Percentiles rank a stretch among this genome's conserved stretches.
Conservation (phyloP, 805 yeast species). For the Hyphopichia homilentoma region DNA sequence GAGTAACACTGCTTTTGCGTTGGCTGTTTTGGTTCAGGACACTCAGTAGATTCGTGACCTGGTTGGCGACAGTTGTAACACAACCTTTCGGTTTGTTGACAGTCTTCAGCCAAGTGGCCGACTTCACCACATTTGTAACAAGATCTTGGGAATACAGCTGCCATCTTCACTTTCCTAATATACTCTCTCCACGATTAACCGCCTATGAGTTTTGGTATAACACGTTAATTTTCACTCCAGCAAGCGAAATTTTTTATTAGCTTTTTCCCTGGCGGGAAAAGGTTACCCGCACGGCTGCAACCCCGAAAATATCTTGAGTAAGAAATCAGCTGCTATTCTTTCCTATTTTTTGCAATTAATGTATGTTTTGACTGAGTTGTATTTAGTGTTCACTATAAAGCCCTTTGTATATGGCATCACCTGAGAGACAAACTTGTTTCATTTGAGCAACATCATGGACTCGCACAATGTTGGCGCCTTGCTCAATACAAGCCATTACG, state of each 20-base stretch:
- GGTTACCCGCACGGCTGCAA: too few relatives aligned
- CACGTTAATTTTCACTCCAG: too few relatives aligned
- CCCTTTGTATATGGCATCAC: constrained; percentile 72
- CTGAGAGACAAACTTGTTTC: constrained; percentile 44
- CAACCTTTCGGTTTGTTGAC: constrained; percentile 78
- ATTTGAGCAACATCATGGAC: constrained; percentile 78
- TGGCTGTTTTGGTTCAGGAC: constrained; percentile 84
- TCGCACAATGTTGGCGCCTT: constrained; percentile 75
- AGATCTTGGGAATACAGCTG: constrained; percentile 60
- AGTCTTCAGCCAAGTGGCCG: constrained; percentile 87
- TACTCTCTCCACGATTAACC: too few relatives aligned
- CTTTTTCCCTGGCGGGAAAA: too few relatives aligned
- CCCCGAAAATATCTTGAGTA: too few relatives aligned
- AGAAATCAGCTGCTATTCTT: too few relatives aligned
- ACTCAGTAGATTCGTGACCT: constrained; percentile 85
- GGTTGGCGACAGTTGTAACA: constrained; percentile 92
- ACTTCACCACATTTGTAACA: constrained; percentile 91
- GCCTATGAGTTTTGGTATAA: too few relatives aligned
- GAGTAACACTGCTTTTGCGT: constrained; percentile 87
- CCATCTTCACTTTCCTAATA: too few relatives aligned
- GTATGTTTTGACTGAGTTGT: not conserved
- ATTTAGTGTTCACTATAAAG: constrained; percentile 7
- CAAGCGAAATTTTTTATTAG: too few relatives aligned
- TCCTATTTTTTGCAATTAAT: too few relatives aligned
- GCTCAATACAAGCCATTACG: constrained; percentile 67